Conservation (phyloP, 768 basidiomycete species). For the Flagelloscypha sp. region DNA sequence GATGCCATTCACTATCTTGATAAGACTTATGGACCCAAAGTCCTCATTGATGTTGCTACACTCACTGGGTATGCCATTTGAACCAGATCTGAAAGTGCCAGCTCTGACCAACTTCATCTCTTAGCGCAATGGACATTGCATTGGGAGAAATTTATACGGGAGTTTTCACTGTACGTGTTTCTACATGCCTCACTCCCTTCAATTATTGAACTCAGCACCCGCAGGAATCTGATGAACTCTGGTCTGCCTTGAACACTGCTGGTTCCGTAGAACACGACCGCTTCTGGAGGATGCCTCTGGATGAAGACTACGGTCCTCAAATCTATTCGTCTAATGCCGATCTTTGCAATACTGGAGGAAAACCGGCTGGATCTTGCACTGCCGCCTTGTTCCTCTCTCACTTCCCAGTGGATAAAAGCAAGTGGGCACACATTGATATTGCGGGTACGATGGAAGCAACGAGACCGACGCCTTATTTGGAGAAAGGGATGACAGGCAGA, state of each 20-base stretch:
- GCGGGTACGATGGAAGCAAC: slow-evolving; percentile 61
- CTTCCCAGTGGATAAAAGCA: slow-evolving; percentile 61
- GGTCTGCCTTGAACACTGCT: slow-evolving; percentile 58
- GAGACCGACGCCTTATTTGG: slow-evolving; percentile 15
- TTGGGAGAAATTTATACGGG: slow-evolving; percentile 73
- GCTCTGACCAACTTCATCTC: background rate
- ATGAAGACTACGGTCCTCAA: slow-evolving; percentile 71
- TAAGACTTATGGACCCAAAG: slow-evolving; percentile 70
- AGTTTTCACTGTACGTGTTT: slow-evolving; percentile 57
- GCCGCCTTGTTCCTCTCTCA: slow-evolving; percentile 84
- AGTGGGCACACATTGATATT: slow-evolving; percentile 88
- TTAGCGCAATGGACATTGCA: slow-evolving; percentile 57
- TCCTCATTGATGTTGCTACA: slow-evolving; percentile 81
- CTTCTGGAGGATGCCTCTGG: slow-evolving; percentile 88
- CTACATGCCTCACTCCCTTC: background rate
- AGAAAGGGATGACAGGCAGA: slow-evolving; percentile 24
- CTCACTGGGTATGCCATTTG: slow-evolving; percentile 64
- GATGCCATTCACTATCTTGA: slow-evolving; percentile 83
- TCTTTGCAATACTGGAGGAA: slow-evolving; percentile 75
- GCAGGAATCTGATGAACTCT: slow-evolving; percentile 68
- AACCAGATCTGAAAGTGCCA: no score
- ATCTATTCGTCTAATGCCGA: slow-evolving; percentile 76
- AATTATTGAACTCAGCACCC: background rate
- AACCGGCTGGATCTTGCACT: slow-evolving; percentile 62
- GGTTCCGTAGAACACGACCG: slow-evolving; percentile 71